phyloP scores from a whole-genome alignment of 2,329 filamentous ascomycete species.

The Aspergillus pseudoglaucus region DNA sequence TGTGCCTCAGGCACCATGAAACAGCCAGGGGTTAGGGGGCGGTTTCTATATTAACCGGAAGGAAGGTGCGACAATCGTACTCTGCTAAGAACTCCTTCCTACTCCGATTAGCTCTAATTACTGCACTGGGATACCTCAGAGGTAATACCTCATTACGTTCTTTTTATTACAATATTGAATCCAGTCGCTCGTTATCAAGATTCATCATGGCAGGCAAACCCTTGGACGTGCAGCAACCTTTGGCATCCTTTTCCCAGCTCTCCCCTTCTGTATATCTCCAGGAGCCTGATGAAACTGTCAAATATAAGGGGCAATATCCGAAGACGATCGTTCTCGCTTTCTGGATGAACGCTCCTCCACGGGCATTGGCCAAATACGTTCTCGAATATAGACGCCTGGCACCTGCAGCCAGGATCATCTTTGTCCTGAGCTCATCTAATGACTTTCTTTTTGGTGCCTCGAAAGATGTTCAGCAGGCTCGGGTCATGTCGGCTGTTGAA shows the following conservation, averaged over 20 bases:
- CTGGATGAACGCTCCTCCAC: constrained; percentile 44
- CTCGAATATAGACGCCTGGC: constrained; percentile 37
- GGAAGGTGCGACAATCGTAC: too few relatives aligned
- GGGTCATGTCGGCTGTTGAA: constrained; percentile 30
- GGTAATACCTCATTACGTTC: too few relatives aligned
- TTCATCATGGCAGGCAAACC: constrained; percentile 6
- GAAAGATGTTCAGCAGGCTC: constrained; percentile 17
- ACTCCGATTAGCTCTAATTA: too few relatives aligned
- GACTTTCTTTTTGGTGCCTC: constrained; percentile 27
- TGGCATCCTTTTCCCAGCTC: constrained; percentile 29
- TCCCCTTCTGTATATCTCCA: constrained; percentile 35
- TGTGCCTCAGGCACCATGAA: too few relatives aligned
- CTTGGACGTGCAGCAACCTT: constrained; percentile 7
- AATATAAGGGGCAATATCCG: constrained; percentile 5
- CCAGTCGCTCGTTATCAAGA: not conserved
- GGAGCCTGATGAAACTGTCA: constrained; percentile 18
- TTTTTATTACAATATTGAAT: not conserved
- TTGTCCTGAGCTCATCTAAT: constrained; percentile 30
- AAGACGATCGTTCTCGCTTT: constrained; percentile 41
- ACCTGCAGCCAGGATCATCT: constrained; percentile 38
- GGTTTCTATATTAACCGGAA: too few relatives aligned
- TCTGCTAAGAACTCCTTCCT: too few relatives aligned
- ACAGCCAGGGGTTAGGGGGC: too few relatives aligned
- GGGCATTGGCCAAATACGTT: constrained; percentile 45
- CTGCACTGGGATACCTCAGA: too few relatives aligned